Evolutionary conservation across 2,329 filamentous ascomycete species (phyloP).

Genomic region (Colletotrichum graminicola): DNA sequence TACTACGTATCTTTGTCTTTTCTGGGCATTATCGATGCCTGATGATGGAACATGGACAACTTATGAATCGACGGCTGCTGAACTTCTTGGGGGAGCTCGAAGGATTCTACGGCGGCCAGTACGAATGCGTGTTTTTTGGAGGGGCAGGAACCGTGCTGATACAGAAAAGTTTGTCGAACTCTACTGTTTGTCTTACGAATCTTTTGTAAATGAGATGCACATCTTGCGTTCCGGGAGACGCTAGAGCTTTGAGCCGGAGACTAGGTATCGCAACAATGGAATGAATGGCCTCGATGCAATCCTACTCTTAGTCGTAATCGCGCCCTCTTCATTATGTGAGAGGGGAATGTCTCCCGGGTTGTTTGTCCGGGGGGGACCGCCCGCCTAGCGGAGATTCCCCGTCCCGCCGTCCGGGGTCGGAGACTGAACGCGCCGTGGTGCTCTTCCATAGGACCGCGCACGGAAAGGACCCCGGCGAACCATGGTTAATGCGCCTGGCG

Average conservation of each 20-base stretch:
- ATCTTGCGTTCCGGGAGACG: neutral
- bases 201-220: too few species aligned
- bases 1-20: neutral
- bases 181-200: too few species aligned
- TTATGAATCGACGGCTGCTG: constrained; percentile 6
- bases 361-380: too few species aligned
- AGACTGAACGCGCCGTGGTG: neutral
- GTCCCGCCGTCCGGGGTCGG: too few species aligned
- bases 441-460: neutral
- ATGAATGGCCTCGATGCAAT: neutral
- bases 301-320: neutral
- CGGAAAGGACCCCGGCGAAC: neutral
- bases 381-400: neutral
- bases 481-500: too few species aligned
- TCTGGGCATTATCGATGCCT: constrained; percentile 2
- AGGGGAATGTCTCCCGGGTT: neutral
- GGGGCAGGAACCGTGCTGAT: neutral
- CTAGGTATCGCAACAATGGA: neutral
- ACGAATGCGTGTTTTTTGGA: neutral
- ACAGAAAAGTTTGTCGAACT: constrained; percentile 4
- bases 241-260: neutral
- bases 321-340: neutral
- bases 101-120: neutral
- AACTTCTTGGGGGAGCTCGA: neutral
- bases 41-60: neutral